phyloP scores from a whole-genome alignment of 495 filamentous ascomycete species.

The Annulohypoxylon bovei region DNA sequence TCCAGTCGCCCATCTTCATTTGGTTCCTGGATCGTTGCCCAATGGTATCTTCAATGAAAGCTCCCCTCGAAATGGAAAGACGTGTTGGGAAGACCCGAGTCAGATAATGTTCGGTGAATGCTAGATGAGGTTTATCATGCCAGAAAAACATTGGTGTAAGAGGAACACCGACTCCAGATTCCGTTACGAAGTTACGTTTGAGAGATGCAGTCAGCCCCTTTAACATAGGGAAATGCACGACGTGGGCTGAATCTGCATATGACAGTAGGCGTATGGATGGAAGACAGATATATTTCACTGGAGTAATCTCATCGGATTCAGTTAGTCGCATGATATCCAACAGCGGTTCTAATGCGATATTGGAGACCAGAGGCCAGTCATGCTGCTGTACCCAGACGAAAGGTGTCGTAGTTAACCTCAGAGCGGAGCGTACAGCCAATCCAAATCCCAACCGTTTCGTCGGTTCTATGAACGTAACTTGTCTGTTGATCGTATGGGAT shows the following conservation, averaged over 20 bases:
- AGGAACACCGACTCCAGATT: slow-evolving; percentile 43
- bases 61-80: slow-evolving; percentile 52
- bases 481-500: slow-evolving; percentile 45
- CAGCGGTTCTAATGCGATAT: slow-evolving; percentile 51
- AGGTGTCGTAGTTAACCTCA: slow-evolving; percentile 53
- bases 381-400: slow-evolving; percentile 63
- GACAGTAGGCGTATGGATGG: slow-evolving; percentile 55
- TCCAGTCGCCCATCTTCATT: slow-evolving; percentile 59
- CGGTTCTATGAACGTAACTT: slow-evolving; percentile 56
- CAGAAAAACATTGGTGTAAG: slow-evolving; percentile 62
- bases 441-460: slow-evolving; percentile 56
- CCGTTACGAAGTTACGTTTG: slow-evolving; percentile 48
- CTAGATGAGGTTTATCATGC: slow-evolving; percentile 61
- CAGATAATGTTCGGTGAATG: slow-evolving; percentile 55
- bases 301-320: slow-evolving; percentile 25
- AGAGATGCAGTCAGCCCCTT: slow-evolving; percentile 50
- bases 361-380: slow-evolving; percentile 55
- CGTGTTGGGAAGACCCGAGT: slow-evolving; percentile 54
- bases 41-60: slow-evolving; percentile 59
- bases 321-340: slow-evolving; percentile 53
- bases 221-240: slow-evolving; percentile 49
- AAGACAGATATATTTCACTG: slow-evolving; percentile 55
- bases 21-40: slow-evolving; percentile 57
- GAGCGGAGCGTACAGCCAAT: slow-evolving; percentile 55
- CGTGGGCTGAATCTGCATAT: slow-evolving; percentile 55